Conservation (phyloP, 2,329 filamentous ascomycete genomes). For the Ophiostoma tasmaniense region DNA sequence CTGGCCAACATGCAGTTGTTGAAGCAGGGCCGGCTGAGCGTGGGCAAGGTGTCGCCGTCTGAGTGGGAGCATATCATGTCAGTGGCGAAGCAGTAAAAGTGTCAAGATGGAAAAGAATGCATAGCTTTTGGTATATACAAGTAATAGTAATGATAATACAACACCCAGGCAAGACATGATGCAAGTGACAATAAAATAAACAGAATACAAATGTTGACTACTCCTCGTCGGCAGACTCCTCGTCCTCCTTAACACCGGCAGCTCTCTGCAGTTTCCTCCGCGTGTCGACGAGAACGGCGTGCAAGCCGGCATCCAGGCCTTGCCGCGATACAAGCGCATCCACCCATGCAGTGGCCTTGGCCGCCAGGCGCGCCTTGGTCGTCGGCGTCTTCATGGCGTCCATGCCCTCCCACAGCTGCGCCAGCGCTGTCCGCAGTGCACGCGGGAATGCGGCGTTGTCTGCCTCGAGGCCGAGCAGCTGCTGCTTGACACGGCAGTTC, state of each 20-base stretch:
- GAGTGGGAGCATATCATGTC: conserved; percentile 59
- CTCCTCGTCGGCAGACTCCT: background rate
- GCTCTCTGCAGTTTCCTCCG: conserved; percentile 30
- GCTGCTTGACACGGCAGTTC: conserved; percentile 63
- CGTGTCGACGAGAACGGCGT: conserved; percentile 46
- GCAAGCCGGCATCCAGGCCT: conserved; percentile 48
- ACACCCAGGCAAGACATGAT: background rate
- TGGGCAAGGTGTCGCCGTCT: conserved; percentile 54
- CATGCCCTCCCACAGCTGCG: conserved; percentile 47
- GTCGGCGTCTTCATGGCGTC: conserved; percentile 30
- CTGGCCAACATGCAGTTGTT: conserved; percentile 75
- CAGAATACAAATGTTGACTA: background rate
- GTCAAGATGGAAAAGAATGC: background rate
- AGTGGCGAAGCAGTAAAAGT: conserved; percentile 33
- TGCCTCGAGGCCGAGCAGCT: conserved; percentile 56
- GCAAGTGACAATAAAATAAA: background rate
- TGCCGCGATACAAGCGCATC: conserved; percentile 41
- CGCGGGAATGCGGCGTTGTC: conserved; percentile 63
- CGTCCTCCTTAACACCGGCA: conserved; percentile 9
- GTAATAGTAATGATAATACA: background rate
- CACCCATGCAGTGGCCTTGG: conserved; percentile 47
- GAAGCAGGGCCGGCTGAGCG: conserved; percentile 73
- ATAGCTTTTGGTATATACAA: conserved; percentile 8
- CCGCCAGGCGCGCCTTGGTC: conserved; percentile 38
- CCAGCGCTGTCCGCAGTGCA: conserved; percentile 58